Conservation (phyloP, 192 early-diverging fungal species). For the Coemansia sp. region DNA sequence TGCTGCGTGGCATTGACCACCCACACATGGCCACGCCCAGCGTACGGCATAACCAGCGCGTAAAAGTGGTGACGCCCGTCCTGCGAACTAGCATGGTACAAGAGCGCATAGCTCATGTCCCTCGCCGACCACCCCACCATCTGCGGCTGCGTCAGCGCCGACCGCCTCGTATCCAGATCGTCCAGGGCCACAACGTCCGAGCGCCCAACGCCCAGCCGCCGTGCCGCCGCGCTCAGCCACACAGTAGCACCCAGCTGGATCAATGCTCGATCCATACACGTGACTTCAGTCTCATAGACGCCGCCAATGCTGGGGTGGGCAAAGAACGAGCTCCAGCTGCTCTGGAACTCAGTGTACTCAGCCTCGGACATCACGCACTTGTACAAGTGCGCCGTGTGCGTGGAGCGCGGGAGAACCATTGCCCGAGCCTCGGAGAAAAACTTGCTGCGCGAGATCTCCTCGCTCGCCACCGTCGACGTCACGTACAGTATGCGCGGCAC, state of each 20-base stretch:
- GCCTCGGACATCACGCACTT: slow-evolving; percentile 80
- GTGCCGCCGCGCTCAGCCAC: slow-evolving; percentile 33
- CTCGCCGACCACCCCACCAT: slow-evolving; percentile 9
- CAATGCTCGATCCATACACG: slow-evolving; percentile 78
- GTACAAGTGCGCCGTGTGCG: slow-evolving; percentile 71
- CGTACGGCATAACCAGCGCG: slow-evolving; percentile 69
- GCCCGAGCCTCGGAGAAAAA: slow-evolving; percentile 49
- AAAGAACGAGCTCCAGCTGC: slow-evolving; percentile 78
- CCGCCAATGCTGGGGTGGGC: slow-evolving; percentile 88
- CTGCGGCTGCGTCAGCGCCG: slow-evolving; percentile 20
- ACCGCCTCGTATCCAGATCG: slow-evolving; percentile 39
- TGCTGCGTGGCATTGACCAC: slow-evolving; percentile 68
- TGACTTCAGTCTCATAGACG: slow-evolving; percentile 92
- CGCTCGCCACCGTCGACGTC: slow-evolving; percentile 68
- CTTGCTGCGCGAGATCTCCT: slow-evolving; percentile 46
- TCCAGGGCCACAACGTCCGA: slow-evolving; percentile 32
- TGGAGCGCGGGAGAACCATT: slow-evolving; percentile 73
- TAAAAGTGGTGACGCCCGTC: slow-evolving; percentile 59
- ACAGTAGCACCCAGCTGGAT: slow-evolving; percentile 71
- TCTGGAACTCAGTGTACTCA: slow-evolving; percentile 71
- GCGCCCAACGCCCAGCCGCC: slow-evolving; percentile 18
- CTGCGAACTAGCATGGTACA: slow-evolving; percentile 69
- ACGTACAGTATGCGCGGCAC: slow-evolving; percentile 87
- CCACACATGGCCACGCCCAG: slow-evolving; percentile 64
- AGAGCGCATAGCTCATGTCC: slow-evolving; percentile 68